These are phyloP conservation scores for Rhynchosporium secalis DNA, from an alignment of 2,329 filamentous ascomycete genomes.

Conservation along the genomic window DNA sequence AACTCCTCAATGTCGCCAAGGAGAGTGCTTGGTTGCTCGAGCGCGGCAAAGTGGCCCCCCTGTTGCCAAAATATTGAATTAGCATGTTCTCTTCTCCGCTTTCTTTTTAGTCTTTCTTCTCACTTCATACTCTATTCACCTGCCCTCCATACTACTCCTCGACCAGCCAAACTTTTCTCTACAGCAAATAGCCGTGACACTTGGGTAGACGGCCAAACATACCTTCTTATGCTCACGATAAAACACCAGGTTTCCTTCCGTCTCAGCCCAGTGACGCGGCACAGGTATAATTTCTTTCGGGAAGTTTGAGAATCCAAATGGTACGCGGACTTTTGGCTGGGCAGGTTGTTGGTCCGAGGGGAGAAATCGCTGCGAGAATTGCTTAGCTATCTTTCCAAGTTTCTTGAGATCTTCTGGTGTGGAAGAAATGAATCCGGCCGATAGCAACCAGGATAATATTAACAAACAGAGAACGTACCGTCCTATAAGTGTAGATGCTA, in stretches of 20 bases:
- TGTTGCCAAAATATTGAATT: conserved; percentile 1
- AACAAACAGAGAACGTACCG: neutral
- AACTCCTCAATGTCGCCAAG: conserved; percentile 40
- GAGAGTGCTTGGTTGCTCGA: conserved; percentile 46
- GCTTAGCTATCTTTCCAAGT: no score
- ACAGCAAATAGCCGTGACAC: no score
- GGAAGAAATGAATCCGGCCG: neutral
- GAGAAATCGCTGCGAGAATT: neutral
- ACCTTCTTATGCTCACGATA: conserved; percentile 39
- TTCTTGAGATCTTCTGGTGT: neutral
- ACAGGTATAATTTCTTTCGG: conserved; percentile 44
- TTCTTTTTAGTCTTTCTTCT: neutral
- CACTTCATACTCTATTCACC: neutral
- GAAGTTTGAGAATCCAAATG: conserved; percentile 49
- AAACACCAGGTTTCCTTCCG: conserved; percentile 43
- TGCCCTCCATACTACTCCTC: no score
- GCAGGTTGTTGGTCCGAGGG: neutral
- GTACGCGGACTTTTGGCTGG: neutral
- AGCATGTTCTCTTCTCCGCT: neutral
- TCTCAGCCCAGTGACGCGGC: conserved; percentile 42
- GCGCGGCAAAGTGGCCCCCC: conserved; percentile 56
- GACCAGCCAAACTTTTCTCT: no score
- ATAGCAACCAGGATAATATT: neutral
- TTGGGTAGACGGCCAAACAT: neutral
- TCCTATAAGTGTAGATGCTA: conserved; percentile 50